These are phyloP conservation scores for Coelastrella sp. DNA, from an alignment of 139 green algal genomes.

Conservation along the genomic window DNA sequence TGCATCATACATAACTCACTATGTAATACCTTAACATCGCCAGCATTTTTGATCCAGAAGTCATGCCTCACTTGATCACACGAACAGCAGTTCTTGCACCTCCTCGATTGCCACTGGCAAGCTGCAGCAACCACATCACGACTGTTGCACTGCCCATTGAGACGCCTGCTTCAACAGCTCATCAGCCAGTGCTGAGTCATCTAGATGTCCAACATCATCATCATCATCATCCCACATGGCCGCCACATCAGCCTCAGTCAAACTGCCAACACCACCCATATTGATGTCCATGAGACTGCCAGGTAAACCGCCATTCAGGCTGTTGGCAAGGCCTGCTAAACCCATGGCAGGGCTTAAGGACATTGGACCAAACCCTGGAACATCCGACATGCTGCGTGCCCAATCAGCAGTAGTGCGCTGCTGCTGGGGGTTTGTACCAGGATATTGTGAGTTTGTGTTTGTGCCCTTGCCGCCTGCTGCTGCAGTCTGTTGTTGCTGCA, in stretches of 20 bases:
- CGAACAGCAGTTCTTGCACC: too few relatives aligned
- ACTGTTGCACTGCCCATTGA: too few relatives aligned
- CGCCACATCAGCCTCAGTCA: constrained; percentile 15
- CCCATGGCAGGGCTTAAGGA: constrained; percentile 8
- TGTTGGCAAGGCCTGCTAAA: not conserved
- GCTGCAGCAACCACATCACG: too few relatives aligned
- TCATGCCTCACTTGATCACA: too few relatives aligned
- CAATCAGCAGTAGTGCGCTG: constrained; percentile 14
- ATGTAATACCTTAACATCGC: too few relatives aligned
- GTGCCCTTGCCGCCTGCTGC: not conserved
- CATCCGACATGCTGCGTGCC: not conserved
- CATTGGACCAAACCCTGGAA: constrained; percentile 39
- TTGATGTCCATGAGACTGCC: not conserved
- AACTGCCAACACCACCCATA: constrained; percentile 16
- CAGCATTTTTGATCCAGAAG: too few relatives aligned
- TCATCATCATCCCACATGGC: constrained; percentile 33
- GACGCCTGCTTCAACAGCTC: not conserved
- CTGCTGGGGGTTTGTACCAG: not conserved
- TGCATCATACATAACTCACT: too few relatives aligned
- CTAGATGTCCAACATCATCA: not conserved
- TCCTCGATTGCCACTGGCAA: too few relatives aligned
- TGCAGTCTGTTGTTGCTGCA: not conserved
- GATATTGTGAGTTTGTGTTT: not conserved
- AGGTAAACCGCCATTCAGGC: not conserved
- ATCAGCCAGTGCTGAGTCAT: not conserved